Evolutionary conservation across 2,329 filamentous ascomycete genomes (phyloP), one percentile per base, ranked within the genome.

Genomic region (Aschersonia sp.): DNA sequence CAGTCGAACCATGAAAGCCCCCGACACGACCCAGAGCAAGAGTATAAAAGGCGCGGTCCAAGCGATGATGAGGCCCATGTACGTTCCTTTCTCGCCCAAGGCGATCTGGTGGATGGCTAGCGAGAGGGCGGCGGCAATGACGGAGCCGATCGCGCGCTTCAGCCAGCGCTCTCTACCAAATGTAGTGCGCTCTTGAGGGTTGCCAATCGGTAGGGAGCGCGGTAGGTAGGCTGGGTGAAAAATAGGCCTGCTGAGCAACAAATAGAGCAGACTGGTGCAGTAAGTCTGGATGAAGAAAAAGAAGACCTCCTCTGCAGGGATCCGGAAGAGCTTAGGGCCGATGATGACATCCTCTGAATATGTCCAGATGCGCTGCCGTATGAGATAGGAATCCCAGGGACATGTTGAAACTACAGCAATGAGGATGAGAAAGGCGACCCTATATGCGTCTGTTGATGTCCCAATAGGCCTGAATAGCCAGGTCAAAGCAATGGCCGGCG

Each of bases 241-340:
- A 5, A 84, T 67, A 1, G 78, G 71, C 59, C 84, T 85, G 62
- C 74, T 85, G 28, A 82, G 60, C 1, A 86, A 62, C 7, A 85
- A 69, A 56, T 87, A 88, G 6, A 88, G 59, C 45, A 86, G 63
- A 0, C 77, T 73, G 0, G 83, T 85, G 56, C 78, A 84, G 61
- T 85, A 87, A 1, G 84, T 87, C 63, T 88, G 84, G 30, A 88
- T 76, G 28, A 85, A 64, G 59, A 88, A 88, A 70, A 88, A 88
- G 64, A 87, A 87, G 4, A 87, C 63, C 59, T 88, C 84, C 56
- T 88, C 84, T 4, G 73, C 61, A 0, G 84, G 84, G 20, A 88
- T 84, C n/a, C 68, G 66, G 55, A 76, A 77, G 12, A 85, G 59
- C 1, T 70, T 80, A 0, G 71, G 71, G 0, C 84, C 84, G 38